Conservation (phyloP, 495 filamentous ascomycete genomes). For the Parachaetomium inaequale region DNA sequence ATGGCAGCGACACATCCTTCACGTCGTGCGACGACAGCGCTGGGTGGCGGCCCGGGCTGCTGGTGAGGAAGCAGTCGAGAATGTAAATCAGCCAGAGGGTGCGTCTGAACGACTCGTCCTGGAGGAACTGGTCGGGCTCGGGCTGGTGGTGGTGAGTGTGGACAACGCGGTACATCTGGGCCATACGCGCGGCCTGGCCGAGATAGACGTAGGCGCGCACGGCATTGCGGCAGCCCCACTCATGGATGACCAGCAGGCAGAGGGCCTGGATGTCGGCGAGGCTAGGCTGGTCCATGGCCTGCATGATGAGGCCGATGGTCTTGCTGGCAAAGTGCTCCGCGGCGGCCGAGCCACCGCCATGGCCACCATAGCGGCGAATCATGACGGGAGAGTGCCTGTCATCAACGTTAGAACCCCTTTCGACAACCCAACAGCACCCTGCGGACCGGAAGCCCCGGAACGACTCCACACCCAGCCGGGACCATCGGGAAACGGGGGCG, state of each 20-base stretch:
- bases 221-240: constrained; percentile 51
- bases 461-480: not conserved
- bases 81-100: constrained; percentile 53
- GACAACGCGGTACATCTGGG: constrained; percentile 51
- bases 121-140: constrained; percentile 49
- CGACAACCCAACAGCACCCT: constrained; percentile 18
- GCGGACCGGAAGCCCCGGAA: constrained; percentile 18
- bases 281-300: constrained; percentile 45
- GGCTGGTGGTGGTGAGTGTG: constrained; percentile 41
- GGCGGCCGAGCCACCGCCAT: constrained; percentile 41
- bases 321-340: constrained; percentile 50
- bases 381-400: constrained; percentile 44
- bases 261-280: constrained; percentile 52
- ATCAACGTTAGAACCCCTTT: constrained; percentile 9
- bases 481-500: not conserved
- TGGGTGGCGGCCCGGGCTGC: constrained; percentile 50
- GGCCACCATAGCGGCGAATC: constrained; percentile 49
- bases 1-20: constrained; percentile 46
- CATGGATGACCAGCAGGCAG: constrained; percentile 50
- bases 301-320: constrained; percentile 46
- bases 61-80: constrained; percentile 52
- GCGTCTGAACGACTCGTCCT: constrained; percentile 51
- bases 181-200: constrained; percentile 50
- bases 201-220: constrained; percentile 52
- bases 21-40: constrained; percentile 46